Percentiles rank a stretch among this genome's conserved stretches.
Evolutionary conservation across 768 basidiomycete genomes (phyloP).

Genomic region (Psilocybe sp.): DNA sequence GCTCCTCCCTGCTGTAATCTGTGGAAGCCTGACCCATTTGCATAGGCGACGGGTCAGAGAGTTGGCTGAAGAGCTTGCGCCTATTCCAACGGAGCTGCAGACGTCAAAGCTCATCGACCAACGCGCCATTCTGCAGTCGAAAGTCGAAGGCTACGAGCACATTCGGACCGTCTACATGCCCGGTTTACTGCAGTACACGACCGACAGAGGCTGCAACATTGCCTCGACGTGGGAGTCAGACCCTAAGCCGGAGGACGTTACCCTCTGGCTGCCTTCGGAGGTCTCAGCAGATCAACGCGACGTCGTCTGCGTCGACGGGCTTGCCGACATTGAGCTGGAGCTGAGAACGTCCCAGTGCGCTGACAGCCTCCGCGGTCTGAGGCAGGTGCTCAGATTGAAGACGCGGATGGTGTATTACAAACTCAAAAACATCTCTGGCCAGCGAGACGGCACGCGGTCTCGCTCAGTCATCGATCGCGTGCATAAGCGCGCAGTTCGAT

Average conservation of each 20-base stretch:
- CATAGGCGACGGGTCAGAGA: background rate
- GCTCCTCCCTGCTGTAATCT: no score
- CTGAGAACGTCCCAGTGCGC: conserved; percentile 19
- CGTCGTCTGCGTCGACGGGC: background rate
- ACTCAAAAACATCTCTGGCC: conserved; percentile 19
- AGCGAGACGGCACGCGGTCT: conserved; percentile 19
- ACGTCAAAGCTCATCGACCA: background rate
- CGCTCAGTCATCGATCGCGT: conserved; percentile 17
- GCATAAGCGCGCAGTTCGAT: conserved; percentile 5
- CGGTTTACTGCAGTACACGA: conserved; percentile 11
- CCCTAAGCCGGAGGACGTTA: conserved; percentile 5
- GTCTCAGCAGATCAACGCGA: background rate
- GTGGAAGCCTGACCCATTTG: no score
- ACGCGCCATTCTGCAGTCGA: background rate
- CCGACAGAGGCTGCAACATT: background rate
- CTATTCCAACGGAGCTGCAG: background rate
- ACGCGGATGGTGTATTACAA: conserved; percentile 17
- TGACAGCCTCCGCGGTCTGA: conserved; percentile 15
- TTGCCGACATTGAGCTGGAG: conserved; percentile 15
- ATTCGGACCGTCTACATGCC: conserved; percentile 13
- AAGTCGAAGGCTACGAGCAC: conserved; percentile 7
- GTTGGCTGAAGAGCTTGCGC: background rate
- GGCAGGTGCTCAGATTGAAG: conserved; percentile 16
- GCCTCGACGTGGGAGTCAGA: background rate
- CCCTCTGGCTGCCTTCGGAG: conserved; percentile 6